Conservation (phyloP, 148 eudicot genomes). For the Rhododendron simsii region DNA sequence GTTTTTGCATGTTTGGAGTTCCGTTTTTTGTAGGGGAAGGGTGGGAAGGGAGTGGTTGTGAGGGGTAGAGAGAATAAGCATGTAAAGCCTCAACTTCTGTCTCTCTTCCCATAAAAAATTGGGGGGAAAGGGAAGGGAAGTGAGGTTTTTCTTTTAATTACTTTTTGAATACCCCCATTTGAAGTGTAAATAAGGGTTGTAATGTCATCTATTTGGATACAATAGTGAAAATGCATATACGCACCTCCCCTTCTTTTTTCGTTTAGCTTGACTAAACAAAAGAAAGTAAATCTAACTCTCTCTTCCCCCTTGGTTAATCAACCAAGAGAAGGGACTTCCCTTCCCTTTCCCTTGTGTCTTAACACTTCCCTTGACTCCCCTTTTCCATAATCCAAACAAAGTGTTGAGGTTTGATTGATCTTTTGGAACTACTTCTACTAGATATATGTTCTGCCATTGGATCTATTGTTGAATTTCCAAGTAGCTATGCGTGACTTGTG, state of each 20-base stretch:
- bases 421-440: background rate
- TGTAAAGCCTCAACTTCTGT: background rate
- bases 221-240: background rate
- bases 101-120: background rate
- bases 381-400: background rate
- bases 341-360: background rate
- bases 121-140: background rate
- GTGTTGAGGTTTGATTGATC: background rate
- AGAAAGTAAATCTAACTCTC: background rate
- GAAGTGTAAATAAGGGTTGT: background rate
- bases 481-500: background rate
- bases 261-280: background rate
- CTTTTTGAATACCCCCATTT: background rate
- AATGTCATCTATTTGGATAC: background rate
- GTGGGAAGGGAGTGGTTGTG: background rate
- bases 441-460: background rate
- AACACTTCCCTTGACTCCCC: background rate
- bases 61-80: background rate
- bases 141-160: background rate
- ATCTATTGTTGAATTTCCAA: background rate
- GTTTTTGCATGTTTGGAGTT: background rate
- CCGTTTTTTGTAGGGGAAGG: background rate
- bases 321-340: background rate
- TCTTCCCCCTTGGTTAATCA: background rate
- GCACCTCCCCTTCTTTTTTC: background rate